Conservation (phyloP, 2,329 filamentous ascomycete genomes). For the Elsinoe ampelina region DNA sequence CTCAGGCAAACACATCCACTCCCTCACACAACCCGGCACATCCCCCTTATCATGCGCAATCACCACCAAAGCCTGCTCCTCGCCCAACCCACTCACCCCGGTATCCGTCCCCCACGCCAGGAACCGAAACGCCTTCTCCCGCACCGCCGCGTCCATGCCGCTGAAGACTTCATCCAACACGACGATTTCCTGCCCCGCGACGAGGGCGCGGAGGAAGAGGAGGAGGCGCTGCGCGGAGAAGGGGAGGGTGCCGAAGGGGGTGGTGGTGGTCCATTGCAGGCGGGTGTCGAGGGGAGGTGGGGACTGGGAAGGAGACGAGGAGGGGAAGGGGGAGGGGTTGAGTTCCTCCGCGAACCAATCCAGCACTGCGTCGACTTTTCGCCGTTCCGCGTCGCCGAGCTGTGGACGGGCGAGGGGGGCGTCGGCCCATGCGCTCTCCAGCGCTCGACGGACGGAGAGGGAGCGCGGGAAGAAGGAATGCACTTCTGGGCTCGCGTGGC, state of each 20-base stretch:
- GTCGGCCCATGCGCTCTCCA: slow-evolving; percentile 85
- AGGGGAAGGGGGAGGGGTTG: slow-evolving; percentile 49
- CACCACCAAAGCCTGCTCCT: slow-evolving; percentile 74
- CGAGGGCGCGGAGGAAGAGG: slow-evolving; percentile 57
- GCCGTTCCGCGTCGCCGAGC: slow-evolving; percentile 48
- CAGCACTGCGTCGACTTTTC: slow-evolving; percentile 59
- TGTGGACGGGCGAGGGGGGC: slow-evolving; percentile 67
- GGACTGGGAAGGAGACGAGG: neutral
- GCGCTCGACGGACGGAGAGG: slow-evolving; percentile 60
- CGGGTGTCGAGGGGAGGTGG: neutral
- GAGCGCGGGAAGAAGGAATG: slow-evolving; percentile 82
- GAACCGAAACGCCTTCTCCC: slow-evolving; percentile 82
- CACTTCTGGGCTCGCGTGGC: slow-evolving; percentile 88
- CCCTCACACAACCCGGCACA: slow-evolving; percentile 69
- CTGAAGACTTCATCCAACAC: slow-evolving; percentile 45
- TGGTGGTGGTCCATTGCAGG: slow-evolving; percentile 55
- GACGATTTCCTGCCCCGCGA: slow-evolving; percentile 38
- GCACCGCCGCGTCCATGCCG: slow-evolving; percentile 47
- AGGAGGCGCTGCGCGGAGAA: slow-evolving; percentile 78
- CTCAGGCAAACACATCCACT: slow-evolving; percentile 82
- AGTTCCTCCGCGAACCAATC: slow-evolving; percentile 71
- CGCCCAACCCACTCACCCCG: slow-evolving; percentile 45
- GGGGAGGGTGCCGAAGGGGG: slow-evolving; percentile 62
- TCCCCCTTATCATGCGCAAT: slow-evolving; percentile 89
- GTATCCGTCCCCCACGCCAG: slow-evolving; percentile 44